A percentile compares a stretch with the other conserved stretches of the same genome.
Evolutionary conservation across 2,329 filamentous ascomycete species (phyloP).

Genomic region (Diaporthe velutina): DNA sequence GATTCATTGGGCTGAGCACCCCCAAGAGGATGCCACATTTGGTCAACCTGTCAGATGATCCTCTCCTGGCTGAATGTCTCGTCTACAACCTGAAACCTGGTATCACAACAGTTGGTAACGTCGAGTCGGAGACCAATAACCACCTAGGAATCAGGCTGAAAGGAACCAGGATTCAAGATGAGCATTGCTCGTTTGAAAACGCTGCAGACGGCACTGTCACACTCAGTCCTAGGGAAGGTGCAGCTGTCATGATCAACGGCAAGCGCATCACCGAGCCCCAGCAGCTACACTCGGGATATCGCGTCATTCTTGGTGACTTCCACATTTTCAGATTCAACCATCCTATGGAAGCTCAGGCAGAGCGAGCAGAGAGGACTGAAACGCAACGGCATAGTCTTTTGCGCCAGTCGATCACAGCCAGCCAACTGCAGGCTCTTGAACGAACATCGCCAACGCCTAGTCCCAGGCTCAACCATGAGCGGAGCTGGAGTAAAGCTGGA

Average conservation of each 20-base stretch:
- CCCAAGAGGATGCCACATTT: conserved; percentile 99
- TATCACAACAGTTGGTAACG: conserved; percentile 92
- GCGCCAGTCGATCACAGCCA: conserved; percentile 82
- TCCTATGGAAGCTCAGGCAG: conserved; percentile 93
- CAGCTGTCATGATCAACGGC: conserved; percentile 98
- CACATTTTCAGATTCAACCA: conserved; percentile 99
- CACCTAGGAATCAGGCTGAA: conserved; percentile 93
- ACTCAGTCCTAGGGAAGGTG: conserved; percentile 88
- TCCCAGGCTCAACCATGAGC: conserved; percentile 76
- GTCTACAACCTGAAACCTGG: conserved; percentile 99
- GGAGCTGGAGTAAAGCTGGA: conserved; percentile 81
- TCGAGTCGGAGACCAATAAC: conserved; percentile 84
- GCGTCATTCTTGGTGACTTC: conserved; percentile 96
- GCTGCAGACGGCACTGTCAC: conserved; percentile 87
- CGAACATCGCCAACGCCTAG: conserved; percentile 68
- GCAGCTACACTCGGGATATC: conserved; percentile 89
- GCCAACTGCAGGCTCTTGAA: conserved; percentile 71
- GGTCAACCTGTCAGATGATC: conserved; percentile 96
- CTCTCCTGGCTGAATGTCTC: conserved; percentile 92
- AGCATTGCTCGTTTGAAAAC: conserved; percentile 96
- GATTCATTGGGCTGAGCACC: conserved; percentile 93
- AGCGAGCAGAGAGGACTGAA: conserved; percentile 76
- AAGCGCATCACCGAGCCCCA: conserved; percentile 88
- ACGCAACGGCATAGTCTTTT: conserved; percentile 82
- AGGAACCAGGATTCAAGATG: conserved; percentile 89